Evolutionary conservation across 805 yeast species (phyloP), one percentile per base, ranked within the genome.

Genomic region (Suhomyces xylopsoci): DNA sequence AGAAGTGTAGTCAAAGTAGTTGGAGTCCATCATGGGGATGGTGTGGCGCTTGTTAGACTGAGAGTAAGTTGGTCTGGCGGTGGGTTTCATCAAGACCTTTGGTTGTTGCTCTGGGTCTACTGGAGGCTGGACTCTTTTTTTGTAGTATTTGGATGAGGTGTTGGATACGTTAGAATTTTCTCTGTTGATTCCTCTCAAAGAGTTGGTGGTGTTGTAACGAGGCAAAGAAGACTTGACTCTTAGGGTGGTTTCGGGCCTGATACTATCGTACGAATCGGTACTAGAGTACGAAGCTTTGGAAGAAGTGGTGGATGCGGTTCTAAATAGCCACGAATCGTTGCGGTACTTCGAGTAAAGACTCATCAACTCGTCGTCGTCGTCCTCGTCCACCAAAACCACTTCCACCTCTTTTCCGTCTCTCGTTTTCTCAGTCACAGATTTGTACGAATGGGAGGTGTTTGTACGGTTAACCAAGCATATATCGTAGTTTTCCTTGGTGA

Each of bases 301-400:
- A 14, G 69, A 64, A 12, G 58, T 52, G 7, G 57, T 55, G 0
- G 74, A 65, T 20, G 56, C 54, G n/a, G 66, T 55, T 50, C 74
- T 58, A 6, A 58, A 58, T 1, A 66, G 42, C 69, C 71, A 67
- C 12, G 50, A 12, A 44, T 64, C 57, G 32, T 60, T 62, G 26
- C 67, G 65, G 57, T 76, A 76, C 52, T 68, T 70, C 5, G 79
- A 76, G 55, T 75, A 75, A 45, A 76, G 68, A 56, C 79, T 74
- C 54, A 64, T 66, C 48, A 76, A 65, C 17, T 70, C 74, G 45
- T 67, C 70, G 5, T 55, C 55, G 8, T 61, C 64, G 8, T 65
- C 73, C 5, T 71, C 75, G 9, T 74, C 79, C 5, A 76, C 78
- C 41, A 75, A 57, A 1, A 76, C 79, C 6, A 76, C 78, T 51